These are phyloP conservation scores for Ochetophila trinervis DNA, from an alignment of 306 rosid genomes.

Conservation along the genomic window DNA sequence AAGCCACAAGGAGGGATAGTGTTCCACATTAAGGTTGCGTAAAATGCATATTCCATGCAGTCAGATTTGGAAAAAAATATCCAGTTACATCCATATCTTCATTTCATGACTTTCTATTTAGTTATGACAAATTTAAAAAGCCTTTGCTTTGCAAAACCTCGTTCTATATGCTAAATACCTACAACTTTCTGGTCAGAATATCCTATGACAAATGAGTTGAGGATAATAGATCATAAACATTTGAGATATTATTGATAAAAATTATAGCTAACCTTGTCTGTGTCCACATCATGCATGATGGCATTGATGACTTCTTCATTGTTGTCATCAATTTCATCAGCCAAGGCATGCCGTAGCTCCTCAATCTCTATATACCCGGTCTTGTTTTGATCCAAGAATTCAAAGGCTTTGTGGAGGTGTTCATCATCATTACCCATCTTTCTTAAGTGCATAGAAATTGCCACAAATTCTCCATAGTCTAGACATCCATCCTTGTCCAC, in stretches of 20 bases:
- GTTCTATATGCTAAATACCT: too few species aligned
- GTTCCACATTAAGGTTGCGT: neutral
- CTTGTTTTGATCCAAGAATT: conserved; percentile 72
- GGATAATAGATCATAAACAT: neutral
- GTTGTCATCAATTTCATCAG: conserved; percentile 52
- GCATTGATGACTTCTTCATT: conserved; percentile 73
- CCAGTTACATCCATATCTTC: too few species aligned
- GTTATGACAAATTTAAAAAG: too few species aligned
- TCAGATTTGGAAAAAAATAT: too few species aligned
- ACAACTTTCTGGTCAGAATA: too few species aligned
- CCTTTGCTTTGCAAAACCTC: too few species aligned
- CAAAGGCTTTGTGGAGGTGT: conserved; percentile 81
- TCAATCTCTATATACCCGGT: conserved; percentile 78
- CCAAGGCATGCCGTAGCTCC: conserved; percentile 61
- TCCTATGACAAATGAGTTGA: too few species aligned
- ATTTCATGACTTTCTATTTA: too few species aligned
- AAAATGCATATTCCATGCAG: neutral
- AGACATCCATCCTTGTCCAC: conserved; percentile 79
- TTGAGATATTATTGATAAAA: neutral
- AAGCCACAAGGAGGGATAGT: neutral
- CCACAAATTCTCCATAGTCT: conserved; percentile 84
- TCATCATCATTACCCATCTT: conserved; percentile 73
- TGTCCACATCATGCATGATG: conserved; percentile 85
- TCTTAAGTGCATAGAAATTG: conserved; percentile 79
- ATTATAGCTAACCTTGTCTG: conserved; percentile 70